Base-by-base conservation (phyloP, 1,284 basidiomycete genomes). In the Naganishia liquefaciens region DNA sequence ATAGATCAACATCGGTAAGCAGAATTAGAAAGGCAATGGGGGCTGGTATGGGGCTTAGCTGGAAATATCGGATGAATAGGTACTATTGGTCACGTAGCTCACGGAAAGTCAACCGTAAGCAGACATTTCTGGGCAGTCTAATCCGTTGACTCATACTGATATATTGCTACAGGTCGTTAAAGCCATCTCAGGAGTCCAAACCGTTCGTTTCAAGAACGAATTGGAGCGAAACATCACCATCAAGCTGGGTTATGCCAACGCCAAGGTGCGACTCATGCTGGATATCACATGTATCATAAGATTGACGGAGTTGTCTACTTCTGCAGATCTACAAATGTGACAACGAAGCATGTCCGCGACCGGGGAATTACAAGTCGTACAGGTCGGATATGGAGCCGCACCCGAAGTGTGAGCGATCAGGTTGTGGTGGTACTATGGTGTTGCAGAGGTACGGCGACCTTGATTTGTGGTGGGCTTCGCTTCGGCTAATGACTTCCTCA, bases 161-260 rank as follows among this genome's bases (percentile, higher is more conserved):
- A 33, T 21, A 15, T 49, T 27, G 23, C 46, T n/a, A 2, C 46
- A 65, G 63, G 63, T 98, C 58, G 96, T 98, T 69, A 95, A 98
- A 81, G 95, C 95, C 54, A 98, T 99, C 79, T 98, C 95, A 19
- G 95, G 95, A n/a, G 95, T 98, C 15, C 90, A 91, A 86, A 99
- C 95, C 33, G 95, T 99, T 65, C 86, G 95, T 73, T 99, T 99
- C 82, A 99, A 99, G 84, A 98, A 97, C 80, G 96, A 99, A 80
- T 85, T 96, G 63, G 93, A 96, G 68, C 84, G 95, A 71, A 99
- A 99, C 81, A 99, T 99, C 74, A 99, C 96, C 51, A 99, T 99
- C 83, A 99, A 99, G 82, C 86, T 99, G 53, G 96, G 84, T 72
- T 99, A 99, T 79, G 95, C 95, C 57, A 99, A 98, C 73, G 96